A percentile compares a stretch with the other conserved stretches of the same genome.
phyloP scores from a whole-genome alignment of 2,329 filamentous ascomycete genomes.

The Anthostomella pinea region DNA sequence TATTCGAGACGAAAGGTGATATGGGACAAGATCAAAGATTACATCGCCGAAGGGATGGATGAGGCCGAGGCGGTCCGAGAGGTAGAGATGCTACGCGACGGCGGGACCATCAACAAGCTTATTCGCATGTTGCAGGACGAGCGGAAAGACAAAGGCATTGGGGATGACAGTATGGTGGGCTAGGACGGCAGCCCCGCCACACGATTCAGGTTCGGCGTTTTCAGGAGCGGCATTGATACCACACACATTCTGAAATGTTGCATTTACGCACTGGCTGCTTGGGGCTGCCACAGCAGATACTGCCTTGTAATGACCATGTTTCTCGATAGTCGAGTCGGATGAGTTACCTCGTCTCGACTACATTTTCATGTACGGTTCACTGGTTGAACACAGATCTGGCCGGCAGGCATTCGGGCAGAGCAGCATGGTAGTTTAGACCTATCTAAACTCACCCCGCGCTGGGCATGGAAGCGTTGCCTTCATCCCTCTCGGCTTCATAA shows the following conservation, averaged over 20 bases:
- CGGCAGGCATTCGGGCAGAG: constrained; percentile 13
- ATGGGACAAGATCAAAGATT: constrained; percentile 38
- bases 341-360: too few relatives aligned
- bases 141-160: constrained; percentile 32
- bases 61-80: constrained; percentile 35
- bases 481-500: too few relatives aligned
- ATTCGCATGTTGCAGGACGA: constrained; percentile 36
- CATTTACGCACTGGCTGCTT: constrained; percentile 16
- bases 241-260: constrained; percentile 22
- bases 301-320: too few relatives aligned
- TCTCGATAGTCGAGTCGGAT: too few relatives aligned
- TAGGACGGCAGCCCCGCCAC: constrained; percentile 12
- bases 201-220: constrained; percentile 23
- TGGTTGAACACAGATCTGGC: constrained; percentile 18
- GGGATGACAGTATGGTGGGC: constrained; percentile 25
- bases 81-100: constrained; percentile 35
- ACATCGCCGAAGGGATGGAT: constrained; percentile 34
- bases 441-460: too few relatives aligned
- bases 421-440: neutral
- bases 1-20: constrained; percentile 39
- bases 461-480: too few relatives aligned
- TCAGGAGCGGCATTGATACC: constrained; percentile 26
- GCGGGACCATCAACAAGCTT: constrained; percentile 37
- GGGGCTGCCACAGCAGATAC: constrained; percentile 13
- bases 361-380: constrained; percentile 17